Percentiles rank a stretch among this genome's conserved stretches.
phyloP scores from a whole-genome alignment of 139 green algal species.

The Edaphochlamys debaryana region DNA sequence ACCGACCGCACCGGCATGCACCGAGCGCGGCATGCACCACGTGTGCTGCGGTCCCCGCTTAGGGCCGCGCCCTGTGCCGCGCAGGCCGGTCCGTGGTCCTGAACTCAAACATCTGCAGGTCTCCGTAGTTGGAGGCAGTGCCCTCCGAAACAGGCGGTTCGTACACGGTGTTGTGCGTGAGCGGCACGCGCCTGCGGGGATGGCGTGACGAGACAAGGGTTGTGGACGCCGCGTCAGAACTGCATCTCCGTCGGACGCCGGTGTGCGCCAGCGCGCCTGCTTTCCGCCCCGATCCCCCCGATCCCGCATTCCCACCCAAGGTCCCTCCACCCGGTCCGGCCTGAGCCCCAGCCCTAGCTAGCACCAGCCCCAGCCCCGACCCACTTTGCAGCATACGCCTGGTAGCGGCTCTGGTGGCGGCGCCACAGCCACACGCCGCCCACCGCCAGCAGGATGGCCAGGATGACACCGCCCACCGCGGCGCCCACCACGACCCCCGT shows the following conservation, averaged over 20 bases:
- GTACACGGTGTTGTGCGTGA: slow-evolving; percentile 22
- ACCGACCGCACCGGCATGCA: too few relatives aligned
- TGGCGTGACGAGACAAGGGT: not conserved
- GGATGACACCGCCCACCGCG: not conserved
- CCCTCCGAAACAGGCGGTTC: not conserved
- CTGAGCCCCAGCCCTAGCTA: too few relatives aligned
- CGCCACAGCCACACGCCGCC: not conserved
- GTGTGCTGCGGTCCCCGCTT: too few relatives aligned
- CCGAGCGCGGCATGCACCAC: too few relatives aligned
- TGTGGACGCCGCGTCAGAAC: not conserved
- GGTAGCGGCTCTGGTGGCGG: not conserved
- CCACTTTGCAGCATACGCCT: slow-evolving; percentile 8
- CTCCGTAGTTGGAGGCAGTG: slow-evolving; percentile 30
- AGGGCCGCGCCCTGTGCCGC: not conserved
- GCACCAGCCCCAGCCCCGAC: too few relatives aligned
- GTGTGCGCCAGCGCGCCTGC: too few relatives aligned
- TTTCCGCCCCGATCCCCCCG: too few relatives aligned
- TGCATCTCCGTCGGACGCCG: too few relatives aligned
- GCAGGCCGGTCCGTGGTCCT: not conserved
- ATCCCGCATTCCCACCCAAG: too few relatives aligned
- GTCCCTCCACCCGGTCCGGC: too few relatives aligned
- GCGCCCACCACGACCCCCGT: not conserved
- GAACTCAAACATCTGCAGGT: slow-evolving; percentile 44
- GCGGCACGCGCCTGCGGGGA: slow-evolving; percentile 13
- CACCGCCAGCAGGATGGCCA: not conserved